Evolutionary conservation across 2,329 filamentous ascomycete species (phyloP).

Genomic region (Leptographium radiaticola): DNA sequence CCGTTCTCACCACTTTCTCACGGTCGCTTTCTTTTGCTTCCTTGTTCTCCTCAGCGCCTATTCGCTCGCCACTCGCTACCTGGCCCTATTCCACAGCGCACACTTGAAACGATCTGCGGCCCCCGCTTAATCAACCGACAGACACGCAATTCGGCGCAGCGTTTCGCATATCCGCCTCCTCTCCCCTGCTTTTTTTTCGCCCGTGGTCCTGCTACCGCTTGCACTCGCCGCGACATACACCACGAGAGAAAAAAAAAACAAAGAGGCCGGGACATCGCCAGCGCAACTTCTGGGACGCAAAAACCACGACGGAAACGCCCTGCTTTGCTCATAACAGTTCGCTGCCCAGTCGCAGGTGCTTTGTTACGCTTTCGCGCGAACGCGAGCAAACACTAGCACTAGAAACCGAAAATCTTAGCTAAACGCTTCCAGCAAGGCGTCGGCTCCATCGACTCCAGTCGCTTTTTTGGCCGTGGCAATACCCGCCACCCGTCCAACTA

Average conservation of each 20-base stretch:
- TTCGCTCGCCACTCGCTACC: background rate
- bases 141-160: background rate
- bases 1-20: slow-evolving; percentile 8
- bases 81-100: too few relatives aligned
- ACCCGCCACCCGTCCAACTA: slow-evolving; percentile 5
- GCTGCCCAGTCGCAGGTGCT: background rate
- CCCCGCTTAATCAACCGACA: background rate
- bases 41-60: background rate
- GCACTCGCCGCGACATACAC: too few relatives aligned
- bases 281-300: too few relatives aligned
- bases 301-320: background rate
- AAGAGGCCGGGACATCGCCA: too few relatives aligned
- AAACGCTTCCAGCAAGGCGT: background rate
- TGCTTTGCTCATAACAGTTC: background rate
- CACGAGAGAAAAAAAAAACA: too few relatives aligned
- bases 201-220: too few relatives aligned
- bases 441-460: background rate
- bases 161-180: background rate
- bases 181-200: too few relatives aligned
- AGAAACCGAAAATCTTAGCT: background rate
- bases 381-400: slow-evolving; percentile 1
- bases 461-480: slow-evolving; percentile 4
- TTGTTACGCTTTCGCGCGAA: background rate
- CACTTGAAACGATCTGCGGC: too few relatives aligned
- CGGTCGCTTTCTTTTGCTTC: slow-evolving; percentile 5